Conservation (phyloP, 176 grass and related monocot genomes). For the Carex myosuroides region DNA sequence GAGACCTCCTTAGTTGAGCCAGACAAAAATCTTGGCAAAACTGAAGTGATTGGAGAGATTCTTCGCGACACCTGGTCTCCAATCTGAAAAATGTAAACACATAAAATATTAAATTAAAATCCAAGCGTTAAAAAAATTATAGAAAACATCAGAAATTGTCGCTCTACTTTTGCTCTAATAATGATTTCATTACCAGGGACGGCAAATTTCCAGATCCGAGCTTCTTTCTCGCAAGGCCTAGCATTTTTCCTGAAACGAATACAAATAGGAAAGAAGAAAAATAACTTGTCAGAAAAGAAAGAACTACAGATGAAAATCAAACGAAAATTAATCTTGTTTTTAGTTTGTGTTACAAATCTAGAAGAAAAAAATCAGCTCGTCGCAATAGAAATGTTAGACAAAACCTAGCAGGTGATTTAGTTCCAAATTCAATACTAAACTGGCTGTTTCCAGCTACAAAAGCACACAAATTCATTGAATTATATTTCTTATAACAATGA, state of each 20-base stretch:
- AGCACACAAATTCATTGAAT: background rate
- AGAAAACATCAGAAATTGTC: background rate
- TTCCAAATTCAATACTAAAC: background rate
- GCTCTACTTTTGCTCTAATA: background rate
- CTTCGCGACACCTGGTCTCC: slow-evolving; percentile 48
- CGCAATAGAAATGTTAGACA: background rate
- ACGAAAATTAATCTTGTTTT: background rate
- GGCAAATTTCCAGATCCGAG: slow-evolving; percentile 63
- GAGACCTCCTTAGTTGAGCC: slow-evolving; percentile 59
- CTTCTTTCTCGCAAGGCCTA: slow-evolving; percentile 65
- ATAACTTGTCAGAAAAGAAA: background rate
- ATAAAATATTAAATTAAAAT: background rate
- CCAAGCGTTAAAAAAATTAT: background rate
- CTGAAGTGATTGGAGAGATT: slow-evolving; percentile 39
- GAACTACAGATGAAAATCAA: background rate
- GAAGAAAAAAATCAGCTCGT: background rate
- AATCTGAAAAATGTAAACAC: slow-evolving; percentile 41
- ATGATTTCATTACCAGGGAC: slow-evolving; percentile 12
- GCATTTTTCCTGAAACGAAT: slow-evolving; percentile 48
- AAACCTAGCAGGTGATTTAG: background rate
- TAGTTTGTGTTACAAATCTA: background rate
- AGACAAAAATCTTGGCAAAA: slow-evolving; percentile 44
- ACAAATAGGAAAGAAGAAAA: background rate
- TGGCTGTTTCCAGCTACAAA: background rate
- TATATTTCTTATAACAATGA: background rate